These are phyloP conservation scores for Russula olivacea DNA, from an alignment of 768 basidiomycete genomes.

Conservation along the genomic window DNA sequence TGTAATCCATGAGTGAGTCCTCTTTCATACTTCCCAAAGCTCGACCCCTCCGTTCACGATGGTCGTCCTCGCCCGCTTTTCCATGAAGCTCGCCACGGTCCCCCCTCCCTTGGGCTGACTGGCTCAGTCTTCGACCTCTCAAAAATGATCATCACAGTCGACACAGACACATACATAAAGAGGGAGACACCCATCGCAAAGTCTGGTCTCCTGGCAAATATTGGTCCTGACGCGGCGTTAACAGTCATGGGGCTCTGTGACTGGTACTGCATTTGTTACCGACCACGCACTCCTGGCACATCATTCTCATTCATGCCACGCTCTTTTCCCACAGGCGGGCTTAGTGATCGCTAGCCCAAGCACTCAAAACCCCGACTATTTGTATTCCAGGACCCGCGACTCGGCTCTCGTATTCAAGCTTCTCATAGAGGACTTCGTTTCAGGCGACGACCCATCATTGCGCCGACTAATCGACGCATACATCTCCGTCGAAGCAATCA, in stretches of 20 bases:
- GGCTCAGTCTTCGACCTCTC: background rate
- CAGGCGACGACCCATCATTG: background rate
- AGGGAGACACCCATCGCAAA: constrained; percentile 22
- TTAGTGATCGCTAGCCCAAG: constrained; percentile 39
- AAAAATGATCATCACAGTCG: background rate
- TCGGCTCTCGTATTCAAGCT: background rate
- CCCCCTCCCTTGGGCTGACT: background rate
- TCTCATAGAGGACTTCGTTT: background rate
- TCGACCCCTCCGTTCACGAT: background rate
- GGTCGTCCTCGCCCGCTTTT: background rate
- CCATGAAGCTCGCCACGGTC: background rate
- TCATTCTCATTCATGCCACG: background rate
- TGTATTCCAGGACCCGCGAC: background rate
- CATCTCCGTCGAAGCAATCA: background rate
- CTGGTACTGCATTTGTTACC: constrained; percentile 28
- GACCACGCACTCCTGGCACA: background rate
- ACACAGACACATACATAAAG: background rate
- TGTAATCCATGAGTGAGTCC: background rate
- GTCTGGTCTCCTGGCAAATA: constrained; percentile 61
- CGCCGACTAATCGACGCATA: background rate
- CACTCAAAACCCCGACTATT: constrained; percentile 25
- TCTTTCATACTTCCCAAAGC: background rate
- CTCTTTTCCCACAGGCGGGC: constrained; percentile 28
- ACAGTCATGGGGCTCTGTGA: constrained; percentile 42
- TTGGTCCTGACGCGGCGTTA: constrained; percentile 52